These are phyloP conservation scores for Sphaceloma murrayae DNA, from an alignment of 2,329 filamentous ascomycete species.

Conservation along the genomic window DNA sequence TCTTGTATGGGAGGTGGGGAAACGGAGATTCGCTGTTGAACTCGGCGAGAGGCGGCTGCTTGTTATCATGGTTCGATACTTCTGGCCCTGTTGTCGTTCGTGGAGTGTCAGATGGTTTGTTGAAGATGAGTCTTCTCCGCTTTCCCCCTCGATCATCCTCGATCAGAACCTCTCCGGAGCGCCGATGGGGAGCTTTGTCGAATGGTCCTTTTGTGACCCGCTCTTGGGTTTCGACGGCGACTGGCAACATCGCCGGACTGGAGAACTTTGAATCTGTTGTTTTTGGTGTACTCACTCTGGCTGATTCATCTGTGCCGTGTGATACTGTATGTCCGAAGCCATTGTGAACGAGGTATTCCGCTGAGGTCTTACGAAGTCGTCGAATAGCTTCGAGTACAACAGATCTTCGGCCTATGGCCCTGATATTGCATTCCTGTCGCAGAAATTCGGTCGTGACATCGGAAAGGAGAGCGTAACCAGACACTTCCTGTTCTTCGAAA, in stretches of 20 bases:
- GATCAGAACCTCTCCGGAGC: constrained; percentile 21
- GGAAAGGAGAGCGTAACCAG: constrained; percentile 55
- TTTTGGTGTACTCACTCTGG: too few relatives aligned
- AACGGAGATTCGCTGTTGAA: too few relatives aligned
- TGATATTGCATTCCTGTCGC: constrained; percentile 49
- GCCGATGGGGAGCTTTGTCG: constrained; percentile 20
- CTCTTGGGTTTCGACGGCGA: too few relatives aligned
- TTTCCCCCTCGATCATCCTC: constrained; percentile 27
- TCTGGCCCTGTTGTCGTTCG: background rate
- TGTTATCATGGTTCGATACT: background rate
- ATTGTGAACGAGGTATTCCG: background rate
- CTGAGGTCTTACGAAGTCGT: constrained; percentile 37
- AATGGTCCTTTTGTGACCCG: too few relatives aligned
- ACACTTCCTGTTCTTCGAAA: constrained; percentile 54
- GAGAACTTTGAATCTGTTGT: too few relatives aligned
- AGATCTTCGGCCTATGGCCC: constrained; percentile 47
- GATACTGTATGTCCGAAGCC: background rate
- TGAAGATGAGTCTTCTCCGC: constrained; percentile 27
- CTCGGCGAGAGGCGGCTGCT: too few relatives aligned
- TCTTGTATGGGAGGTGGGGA: constrained; percentile 20
- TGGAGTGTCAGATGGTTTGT: background rate
- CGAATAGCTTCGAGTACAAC: constrained; percentile 50
- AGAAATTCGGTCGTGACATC: constrained; percentile 42
- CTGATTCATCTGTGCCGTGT: too few relatives aligned
- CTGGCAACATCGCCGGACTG: too few relatives aligned